phyloP scores from a whole-genome alignment of 805 yeast species.

The Kurtzmaniella cleridarum region DNA sequence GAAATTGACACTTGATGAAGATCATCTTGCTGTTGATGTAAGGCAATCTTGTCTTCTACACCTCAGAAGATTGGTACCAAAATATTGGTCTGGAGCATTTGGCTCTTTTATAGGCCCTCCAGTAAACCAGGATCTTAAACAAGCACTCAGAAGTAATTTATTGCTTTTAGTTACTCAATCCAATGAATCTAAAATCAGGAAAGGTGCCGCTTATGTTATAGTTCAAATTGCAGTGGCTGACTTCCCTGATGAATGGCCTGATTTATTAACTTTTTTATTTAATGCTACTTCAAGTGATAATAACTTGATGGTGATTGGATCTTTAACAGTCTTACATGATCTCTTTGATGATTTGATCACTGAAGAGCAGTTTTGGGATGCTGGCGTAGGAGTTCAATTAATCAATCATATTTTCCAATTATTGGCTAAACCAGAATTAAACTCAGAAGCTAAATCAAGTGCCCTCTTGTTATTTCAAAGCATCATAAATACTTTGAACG shows the following conservation, averaged over 20 bases:
- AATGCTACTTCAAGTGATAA: constrained; percentile 28
- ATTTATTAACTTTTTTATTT: constrained; percentile 47
- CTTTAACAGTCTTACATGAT: constrained; percentile 61
- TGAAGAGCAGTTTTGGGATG: constrained; percentile 81
- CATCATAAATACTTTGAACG: constrained; percentile 48
- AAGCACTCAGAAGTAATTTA: constrained; percentile 43
- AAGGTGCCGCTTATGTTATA: constrained; percentile 65
- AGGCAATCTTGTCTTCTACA: constrained; percentile 65
- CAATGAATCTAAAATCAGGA: constrained; percentile 55
- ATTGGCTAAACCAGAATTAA: constrained; percentile 21
- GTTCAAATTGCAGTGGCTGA: constrained; percentile 85
- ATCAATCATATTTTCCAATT: constrained; percentile 45
- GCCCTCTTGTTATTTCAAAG: constrained; percentile 50
- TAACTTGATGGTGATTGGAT: constrained; percentile 42
- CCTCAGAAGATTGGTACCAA: constrained; percentile 61
- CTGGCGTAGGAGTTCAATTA: constrained; percentile 56
- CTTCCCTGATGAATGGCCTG: constrained; percentile 96
- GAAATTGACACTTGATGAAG: constrained; percentile 30
- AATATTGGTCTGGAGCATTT: constrained; percentile 81
- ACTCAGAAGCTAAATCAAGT: constrained; percentile 38
- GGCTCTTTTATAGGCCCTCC: constrained; percentile 68
- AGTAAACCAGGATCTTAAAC: constrained; percentile 48
- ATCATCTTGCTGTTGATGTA: constrained; percentile 22
- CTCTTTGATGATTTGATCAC: constrained; percentile 81
- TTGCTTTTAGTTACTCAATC: constrained; percentile 40